Percentiles rank a stretch among this genome's conserved stretches.
phyloP scores from a whole-genome alignment of 2,329 filamentous ascomycete genomes.

The Nothophoma quercina region DNA sequence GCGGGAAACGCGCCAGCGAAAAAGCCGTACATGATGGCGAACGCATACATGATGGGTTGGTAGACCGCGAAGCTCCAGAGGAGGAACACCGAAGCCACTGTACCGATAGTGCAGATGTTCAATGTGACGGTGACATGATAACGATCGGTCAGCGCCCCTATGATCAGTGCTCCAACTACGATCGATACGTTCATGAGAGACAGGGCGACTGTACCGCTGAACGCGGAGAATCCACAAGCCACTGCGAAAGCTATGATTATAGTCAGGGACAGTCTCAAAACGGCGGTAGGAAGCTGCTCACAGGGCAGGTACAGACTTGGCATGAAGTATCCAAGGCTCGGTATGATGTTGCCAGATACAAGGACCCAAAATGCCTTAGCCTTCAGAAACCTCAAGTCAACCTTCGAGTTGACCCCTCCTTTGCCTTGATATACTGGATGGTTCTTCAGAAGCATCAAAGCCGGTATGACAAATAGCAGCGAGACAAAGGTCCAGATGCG shows the following conservation, averaged over 20 bases:
- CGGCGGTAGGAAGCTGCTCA: conserved; percentile 33
- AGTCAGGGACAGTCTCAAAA: too few species aligned
- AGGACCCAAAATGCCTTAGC: conserved; percentile 42
- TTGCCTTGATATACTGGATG: conserved; percentile 32
- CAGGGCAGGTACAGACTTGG: conserved; percentile 50
- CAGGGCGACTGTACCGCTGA: too few species aligned
- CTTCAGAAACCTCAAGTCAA: conserved; percentile 42
- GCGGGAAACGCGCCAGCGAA: too few species aligned
- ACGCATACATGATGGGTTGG: conserved; percentile 43
- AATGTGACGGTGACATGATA: conserved; percentile 53
- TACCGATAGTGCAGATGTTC: conserved; percentile 52
- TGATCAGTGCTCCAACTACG: too few species aligned
- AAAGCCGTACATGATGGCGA: conserved; percentile 47
- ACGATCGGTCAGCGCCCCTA: too few species aligned
- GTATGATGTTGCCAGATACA: conserved; percentile 46
- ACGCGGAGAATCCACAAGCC: too few species aligned
- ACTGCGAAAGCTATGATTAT: too few species aligned
- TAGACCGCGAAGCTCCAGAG: conserved; percentile 57
- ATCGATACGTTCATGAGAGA: conserved; percentile 49
- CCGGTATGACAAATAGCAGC: conserved; percentile 39
- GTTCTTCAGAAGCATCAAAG: conserved; percentile 41
- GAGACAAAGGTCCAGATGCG: conserved; percentile 49
- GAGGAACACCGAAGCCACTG: conserved; percentile 52
- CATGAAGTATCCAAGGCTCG: conserved; percentile 52
- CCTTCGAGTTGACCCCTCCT: too few species aligned